Conservation (phyloP, 140 eudicot genomes). For the Oenanthe javanica region DNA sequence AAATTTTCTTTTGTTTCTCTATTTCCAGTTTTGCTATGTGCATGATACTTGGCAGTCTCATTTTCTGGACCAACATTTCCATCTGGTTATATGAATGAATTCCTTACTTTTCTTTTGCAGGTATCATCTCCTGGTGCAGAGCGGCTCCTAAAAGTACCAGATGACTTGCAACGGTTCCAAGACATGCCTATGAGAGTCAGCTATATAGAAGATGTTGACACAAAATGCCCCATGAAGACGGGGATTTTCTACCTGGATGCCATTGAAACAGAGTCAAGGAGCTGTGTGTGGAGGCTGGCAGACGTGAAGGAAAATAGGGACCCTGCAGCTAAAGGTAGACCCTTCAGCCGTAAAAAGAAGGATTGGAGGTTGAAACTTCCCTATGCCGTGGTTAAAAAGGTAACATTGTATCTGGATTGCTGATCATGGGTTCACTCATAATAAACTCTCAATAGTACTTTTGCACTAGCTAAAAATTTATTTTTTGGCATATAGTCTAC, state of each 20-base stretch:
- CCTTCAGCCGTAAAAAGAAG: slow-evolving; percentile 63
- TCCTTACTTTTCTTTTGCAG: slow-evolving; percentile 23
- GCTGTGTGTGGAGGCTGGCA: slow-evolving; percentile 78
- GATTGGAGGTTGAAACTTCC: slow-evolving; percentile 63
- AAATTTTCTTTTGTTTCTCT: not conserved
- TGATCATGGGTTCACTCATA: slow-evolving; percentile 11
- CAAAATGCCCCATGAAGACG: slow-evolving; percentile 32
- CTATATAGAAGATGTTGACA: slow-evolving; percentile 37
- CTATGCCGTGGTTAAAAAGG: slow-evolving; percentile 37
- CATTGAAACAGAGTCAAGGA: slow-evolving; percentile 47
- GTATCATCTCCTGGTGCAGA: slow-evolving; percentile 94
- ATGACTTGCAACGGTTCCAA: slow-evolving; percentile 49
- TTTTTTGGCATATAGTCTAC: not conserved
- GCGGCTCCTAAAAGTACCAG: slow-evolving; percentile 34
- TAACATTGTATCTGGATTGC: slow-evolving; percentile 43
- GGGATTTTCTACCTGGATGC: slow-evolving; percentile 58
- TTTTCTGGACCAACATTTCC: not conserved
- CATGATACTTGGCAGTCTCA: not conserved
- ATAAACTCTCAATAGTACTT: not conserved
- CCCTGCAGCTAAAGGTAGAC: slow-evolving; percentile 70
- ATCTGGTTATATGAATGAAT: too few relatives aligned
- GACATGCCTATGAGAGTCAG: slow-evolving; percentile 51
- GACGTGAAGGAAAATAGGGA: slow-evolving; percentile 84
- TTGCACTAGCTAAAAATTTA: not conserved
- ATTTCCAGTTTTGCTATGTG: not conserved